Evolutionary conservation across 805 yeast genomes (phyloP), one percentile per base, ranked within the genome.

Genomic region (Starmerella asiatica): DNA sequence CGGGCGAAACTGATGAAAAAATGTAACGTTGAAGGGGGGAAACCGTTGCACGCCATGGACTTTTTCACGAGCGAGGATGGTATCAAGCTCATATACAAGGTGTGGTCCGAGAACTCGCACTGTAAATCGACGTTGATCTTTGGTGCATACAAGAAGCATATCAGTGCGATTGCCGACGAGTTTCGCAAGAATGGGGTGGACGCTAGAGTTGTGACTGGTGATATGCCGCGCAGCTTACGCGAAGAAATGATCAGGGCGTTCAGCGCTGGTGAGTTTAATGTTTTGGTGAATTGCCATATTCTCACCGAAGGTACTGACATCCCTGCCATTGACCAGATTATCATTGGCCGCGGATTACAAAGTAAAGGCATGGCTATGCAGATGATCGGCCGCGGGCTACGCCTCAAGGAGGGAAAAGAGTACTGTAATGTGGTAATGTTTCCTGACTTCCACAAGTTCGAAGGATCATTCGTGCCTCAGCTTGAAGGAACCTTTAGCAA

Each of bases 291-390:
- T 54, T 91, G 94, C 56, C 83, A 80, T 15, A 82, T 86, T 5
- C 78, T 88, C 50, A 86, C 94, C 0, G 97, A 86, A 56, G 97
- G 97, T 0, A 84, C 96, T 0, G 96, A 86, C 60, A 76, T 88
- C 16, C 96, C 96, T 3, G 76, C 76, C 45, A 79, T 85, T 41
- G 96, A 86, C 53, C 76, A 84, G 23, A 62, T 86, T 11, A 64
- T 86, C 21, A 57, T 86, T 24, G 80, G 82, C 3, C 62, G 95
- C 26, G 94, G 95, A 1, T 81, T 95, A 0, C 68, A 68, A 42
- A 85, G 95, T 1, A 61, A 74, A 24, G 73, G 79, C 0, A 59
- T 86, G 32, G 59, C 83, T 28, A 67, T 75, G 15, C 97, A 86
- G 55, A 86, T 86, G 94, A 69, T 86, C 16, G 97, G 97, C 0